These are phyloP conservation scores for Auricularia heimuer DNA, from an alignment of 768 basidiomycete genomes.

Conservation along the genomic window DNA sequence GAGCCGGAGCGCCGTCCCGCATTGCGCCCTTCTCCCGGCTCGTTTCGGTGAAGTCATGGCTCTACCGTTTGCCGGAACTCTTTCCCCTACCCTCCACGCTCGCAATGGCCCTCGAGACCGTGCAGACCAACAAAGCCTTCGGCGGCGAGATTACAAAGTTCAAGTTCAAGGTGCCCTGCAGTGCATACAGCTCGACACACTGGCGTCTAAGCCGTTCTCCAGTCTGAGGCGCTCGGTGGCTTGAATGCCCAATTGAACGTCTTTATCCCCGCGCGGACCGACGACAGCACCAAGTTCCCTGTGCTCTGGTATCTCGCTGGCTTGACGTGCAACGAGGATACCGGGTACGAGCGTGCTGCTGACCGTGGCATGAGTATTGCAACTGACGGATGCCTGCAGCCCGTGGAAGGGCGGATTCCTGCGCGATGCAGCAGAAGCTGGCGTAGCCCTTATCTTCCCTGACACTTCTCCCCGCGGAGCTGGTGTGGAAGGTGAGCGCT, in stretches of 20 bases:
- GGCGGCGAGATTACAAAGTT: constrained; percentile 79
- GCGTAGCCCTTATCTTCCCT: constrained; percentile 86
- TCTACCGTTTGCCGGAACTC: background rate
- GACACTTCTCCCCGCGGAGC: constrained; percentile 95
- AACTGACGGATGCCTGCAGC: constrained; percentile 26
- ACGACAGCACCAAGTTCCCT: constrained; percentile 39
- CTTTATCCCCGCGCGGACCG: constrained; percentile 63
- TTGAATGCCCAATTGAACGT: constrained; percentile 75
- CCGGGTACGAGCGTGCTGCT: constrained; percentile 46
- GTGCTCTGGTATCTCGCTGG: constrained; percentile 85
- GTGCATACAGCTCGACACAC: background rate
- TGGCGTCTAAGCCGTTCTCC: background rate
- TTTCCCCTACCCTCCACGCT: too few species aligned
- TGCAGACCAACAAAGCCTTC: constrained; percentile 71
- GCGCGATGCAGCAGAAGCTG: constrained; percentile 71
- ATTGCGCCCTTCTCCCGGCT: too few species aligned
- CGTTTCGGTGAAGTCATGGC: too few species aligned
- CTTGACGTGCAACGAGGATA: constrained; percentile 86
- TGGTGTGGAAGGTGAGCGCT: constrained; percentile 47
- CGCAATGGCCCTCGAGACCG: constrained; percentile 49
- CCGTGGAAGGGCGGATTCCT: constrained; percentile 93
- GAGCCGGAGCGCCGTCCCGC: too few species aligned
- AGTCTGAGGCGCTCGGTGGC: constrained; percentile 67
- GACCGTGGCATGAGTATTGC: background rate
- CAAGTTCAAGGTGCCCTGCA: constrained; percentile 57